phyloP scores from a whole-genome alignment of 768 basidiomycete genomes.

The Boletus coccyginus region DNA sequence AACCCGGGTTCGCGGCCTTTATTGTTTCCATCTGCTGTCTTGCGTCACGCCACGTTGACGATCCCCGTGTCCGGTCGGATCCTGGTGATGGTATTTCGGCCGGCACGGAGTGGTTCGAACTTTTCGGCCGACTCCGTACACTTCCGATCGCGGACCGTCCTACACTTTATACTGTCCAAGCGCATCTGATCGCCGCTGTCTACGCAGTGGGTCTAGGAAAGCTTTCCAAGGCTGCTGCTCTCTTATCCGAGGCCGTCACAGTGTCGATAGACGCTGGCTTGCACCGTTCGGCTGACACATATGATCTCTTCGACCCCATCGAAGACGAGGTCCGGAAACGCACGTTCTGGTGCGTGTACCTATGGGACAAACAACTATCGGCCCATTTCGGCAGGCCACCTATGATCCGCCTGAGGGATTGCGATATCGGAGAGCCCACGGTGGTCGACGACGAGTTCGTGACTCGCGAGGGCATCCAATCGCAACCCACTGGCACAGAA shows the following conservation, averaged over 20 bases:
- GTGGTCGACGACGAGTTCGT: conserved; percentile 90
- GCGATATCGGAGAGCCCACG: conserved; percentile 85
- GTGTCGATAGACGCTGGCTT: conserved; percentile 87
- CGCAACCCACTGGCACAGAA: conserved; percentile 69
- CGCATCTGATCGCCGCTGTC: conserved; percentile 86
- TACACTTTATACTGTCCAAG: conserved; percentile 89
- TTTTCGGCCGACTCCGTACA: conserved; percentile 83
- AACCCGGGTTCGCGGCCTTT: conserved; percentile 92
- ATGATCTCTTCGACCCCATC: conserved; percentile 84
- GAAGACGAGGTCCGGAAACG: conserved; percentile 91
- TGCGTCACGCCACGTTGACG: conserved; percentile 89
- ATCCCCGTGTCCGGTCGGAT: conserved; percentile 82
- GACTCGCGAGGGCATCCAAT: conserved; percentile 62
- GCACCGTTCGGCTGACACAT: conserved; percentile 82
- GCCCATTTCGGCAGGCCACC: conserved; percentile 90
- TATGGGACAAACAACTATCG: conserved; percentile 93
- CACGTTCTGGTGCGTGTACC: conserved; percentile 95
- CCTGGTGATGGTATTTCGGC: conserved; percentile 83
- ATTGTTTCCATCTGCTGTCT: conserved; percentile 92
- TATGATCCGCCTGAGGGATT: conserved; percentile 82
- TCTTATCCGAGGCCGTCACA: conserved; percentile 84
- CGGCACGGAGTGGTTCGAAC: conserved; percentile 89
- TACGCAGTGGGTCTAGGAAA: conserved; percentile 90
- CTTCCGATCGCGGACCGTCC: conserved; percentile 86
- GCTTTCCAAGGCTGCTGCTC: conserved; percentile 80